These are phyloP conservation scores for Cajanus cajan DNA, from an alignment of 306 rosid genomes.

Conservation along the genomic window DNA sequence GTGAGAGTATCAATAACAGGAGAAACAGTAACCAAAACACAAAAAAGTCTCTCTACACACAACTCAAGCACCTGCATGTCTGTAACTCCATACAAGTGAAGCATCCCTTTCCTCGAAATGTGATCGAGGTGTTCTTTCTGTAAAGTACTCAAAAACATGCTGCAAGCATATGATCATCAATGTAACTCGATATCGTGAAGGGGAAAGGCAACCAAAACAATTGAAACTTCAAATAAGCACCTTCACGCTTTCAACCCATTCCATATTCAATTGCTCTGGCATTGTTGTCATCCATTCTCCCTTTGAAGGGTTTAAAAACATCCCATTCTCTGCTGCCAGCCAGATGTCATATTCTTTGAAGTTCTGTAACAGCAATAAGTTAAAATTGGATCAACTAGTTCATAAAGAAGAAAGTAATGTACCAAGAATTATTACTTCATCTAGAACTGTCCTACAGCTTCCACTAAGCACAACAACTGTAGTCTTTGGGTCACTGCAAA, in stretches of 20 bases:
- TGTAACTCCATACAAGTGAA: constrained; percentile 97
- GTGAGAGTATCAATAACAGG: constrained; percentile 25
- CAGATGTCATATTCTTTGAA: constrained; percentile 77
- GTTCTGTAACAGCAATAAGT: constrained; percentile 56
- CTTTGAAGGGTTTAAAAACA: constrained; percentile 71
- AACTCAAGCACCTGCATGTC: constrained; percentile 69
- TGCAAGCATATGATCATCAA: constrained; percentile 38
- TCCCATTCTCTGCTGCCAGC: constrained; percentile 99
- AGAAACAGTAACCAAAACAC: constrained; percentile 8
- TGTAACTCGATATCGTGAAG: constrained; percentile 29
- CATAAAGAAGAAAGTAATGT: constrained; percentile 22
- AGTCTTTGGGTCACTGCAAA: constrained; percentile 74
- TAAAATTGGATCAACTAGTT: constrained; percentile 19
- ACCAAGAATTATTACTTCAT: constrained; percentile 58
- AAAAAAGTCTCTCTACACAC: neutral
- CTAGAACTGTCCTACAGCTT: constrained; percentile 66
- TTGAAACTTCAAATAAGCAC: constrained; percentile 38
- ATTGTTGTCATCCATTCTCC: constrained; percentile 98
- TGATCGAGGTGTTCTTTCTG: constrained; percentile 90
- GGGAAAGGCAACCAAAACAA: constrained; percentile 18
- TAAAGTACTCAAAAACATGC: constrained; percentile 94
- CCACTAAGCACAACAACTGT: constrained; percentile 94
- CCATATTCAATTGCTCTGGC: constrained; percentile 97
- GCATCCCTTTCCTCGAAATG: constrained; percentile 67
- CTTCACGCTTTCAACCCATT: constrained; percentile 91